Evolutionary conservation across 768 basidiomycete genomes (phyloP).

Genomic region (Mycena indigotica): DNA sequence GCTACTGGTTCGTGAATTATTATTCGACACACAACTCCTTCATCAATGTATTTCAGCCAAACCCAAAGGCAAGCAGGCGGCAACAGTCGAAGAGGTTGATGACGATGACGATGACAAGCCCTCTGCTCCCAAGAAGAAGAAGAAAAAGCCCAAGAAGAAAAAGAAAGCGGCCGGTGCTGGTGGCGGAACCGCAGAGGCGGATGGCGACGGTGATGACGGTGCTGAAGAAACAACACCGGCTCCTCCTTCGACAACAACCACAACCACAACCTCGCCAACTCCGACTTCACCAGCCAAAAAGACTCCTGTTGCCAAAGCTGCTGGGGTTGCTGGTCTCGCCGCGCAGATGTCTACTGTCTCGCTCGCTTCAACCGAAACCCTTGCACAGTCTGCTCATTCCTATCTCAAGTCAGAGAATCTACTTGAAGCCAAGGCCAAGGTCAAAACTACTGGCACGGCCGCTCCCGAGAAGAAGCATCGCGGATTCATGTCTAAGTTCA

Average conservation of each 20-base stretch:
- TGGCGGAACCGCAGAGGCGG: slow-evolving; percentile 22
- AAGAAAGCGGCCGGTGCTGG: slow-evolving; percentile 45
- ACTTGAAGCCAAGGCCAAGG: slow-evolving; percentile 57
- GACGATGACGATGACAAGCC: slow-evolving; percentile 58
- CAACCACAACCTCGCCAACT: slow-evolving; percentile 21
- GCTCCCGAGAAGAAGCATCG: slow-evolving; percentile 43
- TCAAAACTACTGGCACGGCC: slow-evolving; percentile 60
- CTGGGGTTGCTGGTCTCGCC: slow-evolving; percentile 13
- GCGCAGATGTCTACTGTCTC: slow-evolving; percentile 27
- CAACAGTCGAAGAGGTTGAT: slow-evolving; percentile 72
- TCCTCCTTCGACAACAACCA: slow-evolving; percentile 23
- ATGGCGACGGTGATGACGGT: slow-evolving; percentile 19
- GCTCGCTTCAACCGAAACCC: slow-evolving; percentile 47
- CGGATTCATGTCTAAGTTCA: slow-evolving; percentile 56
- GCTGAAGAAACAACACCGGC: slow-evolving; percentile 24
- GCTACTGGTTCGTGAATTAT: not conserved
- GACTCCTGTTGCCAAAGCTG: slow-evolving; percentile 23
- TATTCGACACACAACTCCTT: too few relatives aligned
- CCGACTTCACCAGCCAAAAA: slow-evolving; percentile 27
- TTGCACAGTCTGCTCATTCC: slow-evolving; percentile 70
- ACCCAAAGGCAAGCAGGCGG: slow-evolving; percentile 43
- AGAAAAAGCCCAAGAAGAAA: slow-evolving; percentile 78
- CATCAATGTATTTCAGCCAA: too few relatives aligned
- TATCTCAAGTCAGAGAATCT: slow-evolving; percentile 61
- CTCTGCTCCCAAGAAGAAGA: slow-evolving; percentile 64